Conservation (phyloP, 306 rosid genomes). For the Urtica urens region DNA sequence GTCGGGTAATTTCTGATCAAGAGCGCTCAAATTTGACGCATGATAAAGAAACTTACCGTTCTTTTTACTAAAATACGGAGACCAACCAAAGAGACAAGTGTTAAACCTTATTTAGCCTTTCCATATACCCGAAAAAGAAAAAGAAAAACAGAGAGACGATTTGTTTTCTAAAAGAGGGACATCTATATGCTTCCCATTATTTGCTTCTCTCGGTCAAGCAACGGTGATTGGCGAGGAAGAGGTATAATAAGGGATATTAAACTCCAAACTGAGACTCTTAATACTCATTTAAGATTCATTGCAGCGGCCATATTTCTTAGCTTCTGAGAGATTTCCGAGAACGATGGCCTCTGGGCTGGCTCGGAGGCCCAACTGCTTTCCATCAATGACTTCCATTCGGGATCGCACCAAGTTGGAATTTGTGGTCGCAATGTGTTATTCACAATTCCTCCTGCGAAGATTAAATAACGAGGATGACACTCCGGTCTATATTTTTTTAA, state of each 20-base stretch:
- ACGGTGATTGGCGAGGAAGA: slow-evolving; percentile 35
- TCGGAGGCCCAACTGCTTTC: slow-evolving; percentile 93
- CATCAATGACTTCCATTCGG: slow-evolving; percentile 98
- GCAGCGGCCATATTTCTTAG: slow-evolving; percentile 93
- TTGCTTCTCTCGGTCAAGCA: slow-evolving; percentile 20
- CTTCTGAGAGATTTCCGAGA: slow-evolving; percentile 92
- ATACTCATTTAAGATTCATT: slow-evolving; percentile 74
- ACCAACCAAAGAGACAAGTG: slow-evolving; percentile 31
- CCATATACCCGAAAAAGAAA: slow-evolving; percentile 33
- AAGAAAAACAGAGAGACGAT: slow-evolving; percentile 28
- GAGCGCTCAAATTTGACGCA: slow-evolving; percentile 13
- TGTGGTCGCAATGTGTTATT: slow-evolving; percentile 80
- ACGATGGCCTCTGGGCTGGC: slow-evolving; percentile 71
- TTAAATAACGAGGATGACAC: background rate
- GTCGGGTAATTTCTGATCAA: slow-evolving; percentile 6
- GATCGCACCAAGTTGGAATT: slow-evolving; percentile 95
- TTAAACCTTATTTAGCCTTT: slow-evolving; percentile 33
- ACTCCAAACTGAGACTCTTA: slow-evolving; percentile 18
- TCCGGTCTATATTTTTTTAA: no score
- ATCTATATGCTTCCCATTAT: slow-evolving; percentile 34
- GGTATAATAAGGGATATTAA: slow-evolving; percentile 24
- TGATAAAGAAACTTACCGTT: slow-evolving; percentile 9
- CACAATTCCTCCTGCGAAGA: slow-evolving; percentile 74
- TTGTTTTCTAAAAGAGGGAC: slow-evolving; percentile 34
- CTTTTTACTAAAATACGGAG: slow-evolving; percentile 15